phyloP scores from a whole-genome alignment of 2,329 filamentous ascomycete species.

The Westerdykella aurantiaca region DNA sequence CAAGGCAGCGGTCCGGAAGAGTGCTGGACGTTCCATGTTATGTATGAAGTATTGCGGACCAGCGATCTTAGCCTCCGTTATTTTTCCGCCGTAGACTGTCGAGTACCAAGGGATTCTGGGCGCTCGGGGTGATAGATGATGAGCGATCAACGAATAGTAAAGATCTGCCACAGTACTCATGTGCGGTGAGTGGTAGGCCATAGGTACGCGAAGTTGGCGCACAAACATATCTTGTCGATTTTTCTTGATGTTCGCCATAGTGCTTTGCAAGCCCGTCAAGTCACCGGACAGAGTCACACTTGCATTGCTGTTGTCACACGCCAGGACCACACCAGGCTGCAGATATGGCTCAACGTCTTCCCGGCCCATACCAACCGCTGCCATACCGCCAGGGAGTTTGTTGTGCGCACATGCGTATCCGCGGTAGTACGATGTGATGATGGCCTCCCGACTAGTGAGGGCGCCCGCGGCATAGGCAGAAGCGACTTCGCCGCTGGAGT shows the following conservation, averaged over 20 bases:
- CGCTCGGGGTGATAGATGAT: too few relatives aligned
- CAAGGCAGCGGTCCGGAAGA: too few relatives aligned
- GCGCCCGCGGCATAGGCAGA: constrained; percentile 20
- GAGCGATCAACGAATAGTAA: too few relatives aligned
- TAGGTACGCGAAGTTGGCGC: constrained; percentile 35
- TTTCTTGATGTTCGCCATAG: constrained; percentile 25
- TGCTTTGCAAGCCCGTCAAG: constrained; percentile 25
- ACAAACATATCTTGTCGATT: constrained; percentile 28
- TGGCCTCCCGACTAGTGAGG: constrained; percentile 4
- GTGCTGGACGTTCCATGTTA: constrained; percentile 36
- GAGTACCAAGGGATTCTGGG: too few relatives aligned
- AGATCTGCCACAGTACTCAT: constrained; percentile 16
- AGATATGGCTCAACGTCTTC: too few relatives aligned
- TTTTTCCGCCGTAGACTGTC: too few relatives aligned
- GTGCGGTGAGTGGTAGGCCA: constrained; percentile 42
- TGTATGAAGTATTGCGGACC: constrained; percentile 35
- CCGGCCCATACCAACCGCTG: too few relatives aligned
- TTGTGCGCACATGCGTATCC: background rate
- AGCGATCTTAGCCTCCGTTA: too few relatives aligned
- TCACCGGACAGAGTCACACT: constrained; percentile 43
- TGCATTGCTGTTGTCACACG: constrained; percentile 33
- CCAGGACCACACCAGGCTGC: too few relatives aligned
- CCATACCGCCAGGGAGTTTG: too few relatives aligned
- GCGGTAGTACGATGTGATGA: constrained; percentile 7
- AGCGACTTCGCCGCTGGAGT: constrained; percentile 19